A percentile compares a stretch with the other conserved stretches of the same genome.
phyloP scores from a whole-genome alignment of 345 rosid species.

The Reutealis trisperma region DNA sequence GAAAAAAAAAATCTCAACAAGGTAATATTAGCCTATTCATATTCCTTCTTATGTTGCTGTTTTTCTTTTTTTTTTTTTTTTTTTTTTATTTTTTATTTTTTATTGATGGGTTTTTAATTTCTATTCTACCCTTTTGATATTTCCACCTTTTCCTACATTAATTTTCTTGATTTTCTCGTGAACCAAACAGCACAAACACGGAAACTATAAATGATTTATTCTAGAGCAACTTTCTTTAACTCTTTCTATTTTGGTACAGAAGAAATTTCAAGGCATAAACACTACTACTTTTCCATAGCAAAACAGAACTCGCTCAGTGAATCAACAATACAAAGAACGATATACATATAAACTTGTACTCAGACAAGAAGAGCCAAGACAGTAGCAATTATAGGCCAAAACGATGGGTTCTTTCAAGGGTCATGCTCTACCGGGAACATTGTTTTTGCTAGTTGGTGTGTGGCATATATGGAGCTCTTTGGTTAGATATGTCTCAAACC shows the following conservation, averaged over 20 bases:
- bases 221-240: not conserved
- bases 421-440: constrained; percentile 82
- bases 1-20: not conserved
- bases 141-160: not conserved
- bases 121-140: too few species aligned
- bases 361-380: not conserved
- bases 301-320: constrained; percentile 14
- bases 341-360: too few species aligned
- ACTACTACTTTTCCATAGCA: not conserved
- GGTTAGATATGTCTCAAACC: constrained; percentile 57
- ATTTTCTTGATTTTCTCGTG: constrained; percentile 10
- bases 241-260: not conserved
- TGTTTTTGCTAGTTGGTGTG: constrained; percentile 71
- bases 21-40: not conserved
- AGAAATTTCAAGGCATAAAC: not conserved
- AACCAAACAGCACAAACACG: not conserved
- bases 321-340: not conserved
- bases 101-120: not conserved
- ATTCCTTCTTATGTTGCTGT: not conserved
- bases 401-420: constrained; percentile 95
- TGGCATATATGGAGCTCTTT: constrained; percentile 90
- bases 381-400: not conserved
- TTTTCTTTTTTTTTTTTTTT: not conserved
- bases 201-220: not conserved
- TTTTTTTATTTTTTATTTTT: not conserved